Conservation (phyloP, 163 green algal genomes). For the Chlamydomonas reinhardtii region DNA sequence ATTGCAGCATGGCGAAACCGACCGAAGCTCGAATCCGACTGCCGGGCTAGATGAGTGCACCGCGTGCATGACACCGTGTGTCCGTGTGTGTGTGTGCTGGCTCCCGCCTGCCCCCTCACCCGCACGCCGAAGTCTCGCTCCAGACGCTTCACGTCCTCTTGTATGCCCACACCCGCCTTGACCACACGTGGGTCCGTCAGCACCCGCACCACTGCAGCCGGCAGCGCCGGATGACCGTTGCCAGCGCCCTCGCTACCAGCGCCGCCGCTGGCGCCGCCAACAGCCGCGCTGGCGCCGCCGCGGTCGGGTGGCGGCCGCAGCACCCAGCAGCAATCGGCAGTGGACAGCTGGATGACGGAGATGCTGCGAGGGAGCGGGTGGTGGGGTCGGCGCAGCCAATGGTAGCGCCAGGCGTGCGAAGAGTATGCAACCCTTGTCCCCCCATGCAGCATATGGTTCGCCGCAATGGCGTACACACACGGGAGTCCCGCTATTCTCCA, state of each 20-base stretch:
- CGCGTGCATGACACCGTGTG: too few relatives aligned
- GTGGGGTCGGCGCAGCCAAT: not conserved
- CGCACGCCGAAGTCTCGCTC: conserved; percentile 46
- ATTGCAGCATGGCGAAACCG: too few relatives aligned
- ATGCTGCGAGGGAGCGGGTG: conserved; percentile 2
- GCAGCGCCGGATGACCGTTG: not conserved
- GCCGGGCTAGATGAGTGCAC: too few relatives aligned
- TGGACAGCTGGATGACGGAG: conserved; percentile 16
- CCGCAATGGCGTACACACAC: too few relatives aligned
- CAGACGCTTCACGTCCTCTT: conserved; percentile 50
- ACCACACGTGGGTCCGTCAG: conserved; percentile 37
- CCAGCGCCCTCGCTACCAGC: not conserved
- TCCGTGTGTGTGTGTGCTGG: too few relatives aligned
- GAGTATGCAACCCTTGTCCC: too few relatives aligned
- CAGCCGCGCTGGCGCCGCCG: not conserved
- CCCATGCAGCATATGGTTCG: too few relatives aligned
- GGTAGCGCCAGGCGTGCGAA: too few relatives aligned
- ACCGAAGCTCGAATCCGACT: too few relatives aligned
- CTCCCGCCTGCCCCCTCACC: not conserved
- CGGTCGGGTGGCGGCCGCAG: not conserved
- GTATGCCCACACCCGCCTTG: conserved; percentile 55
- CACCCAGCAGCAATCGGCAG: conserved; percentile 18
- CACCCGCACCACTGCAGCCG: conserved; percentile 14
- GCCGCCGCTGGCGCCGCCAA: not conserved
- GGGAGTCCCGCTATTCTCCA: too few relatives aligned